These are phyloP conservation scores for Dentipellis fragilis DNA, from an alignment of 768 basidiomycete genomes.

Conservation along the genomic window DNA sequence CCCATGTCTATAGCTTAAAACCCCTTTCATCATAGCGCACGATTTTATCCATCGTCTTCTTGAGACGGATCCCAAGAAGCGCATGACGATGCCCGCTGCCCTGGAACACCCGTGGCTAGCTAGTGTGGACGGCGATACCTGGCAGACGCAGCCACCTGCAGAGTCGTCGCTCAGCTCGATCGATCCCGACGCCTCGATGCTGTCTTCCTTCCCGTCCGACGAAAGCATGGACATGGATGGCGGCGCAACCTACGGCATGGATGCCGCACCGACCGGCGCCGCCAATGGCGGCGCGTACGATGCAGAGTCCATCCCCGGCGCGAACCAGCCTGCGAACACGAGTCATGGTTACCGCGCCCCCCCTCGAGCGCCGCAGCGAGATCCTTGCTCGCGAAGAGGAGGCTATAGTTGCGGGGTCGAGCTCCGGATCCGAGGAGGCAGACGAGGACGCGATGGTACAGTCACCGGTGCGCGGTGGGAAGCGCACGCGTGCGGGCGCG, in stretches of 20 bases:
- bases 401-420: neutral
- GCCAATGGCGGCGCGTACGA: neutral
- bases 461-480: neutral
- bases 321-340: neutral
- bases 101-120: constrained; percentile 71
- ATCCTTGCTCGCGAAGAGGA: constrained; percentile 10
- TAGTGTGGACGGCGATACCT: neutral
- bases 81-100: constrained; percentile 67
- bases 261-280: neutral
- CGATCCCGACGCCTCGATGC: constrained; percentile 6
- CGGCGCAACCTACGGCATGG: neutral
- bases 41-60: constrained; percentile 65
- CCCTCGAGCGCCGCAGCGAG: constrained; percentile 6
- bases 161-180: neutral
- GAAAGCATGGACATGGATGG: neutral
- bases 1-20: neutral
- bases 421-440: neutral
- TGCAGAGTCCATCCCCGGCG: constrained; percentile 1
- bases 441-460: neutral
- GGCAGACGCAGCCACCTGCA: neutral
- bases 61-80: constrained; percentile 44
- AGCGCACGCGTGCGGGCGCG: neutral
- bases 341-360: neutral
- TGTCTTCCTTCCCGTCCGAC: constrained; percentile 5
- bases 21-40: constrained; percentile 30